phyloP scores from a whole-genome alignment of 2,329 filamentous ascomycete genomes.

The Aspergillus terreus region DNA sequence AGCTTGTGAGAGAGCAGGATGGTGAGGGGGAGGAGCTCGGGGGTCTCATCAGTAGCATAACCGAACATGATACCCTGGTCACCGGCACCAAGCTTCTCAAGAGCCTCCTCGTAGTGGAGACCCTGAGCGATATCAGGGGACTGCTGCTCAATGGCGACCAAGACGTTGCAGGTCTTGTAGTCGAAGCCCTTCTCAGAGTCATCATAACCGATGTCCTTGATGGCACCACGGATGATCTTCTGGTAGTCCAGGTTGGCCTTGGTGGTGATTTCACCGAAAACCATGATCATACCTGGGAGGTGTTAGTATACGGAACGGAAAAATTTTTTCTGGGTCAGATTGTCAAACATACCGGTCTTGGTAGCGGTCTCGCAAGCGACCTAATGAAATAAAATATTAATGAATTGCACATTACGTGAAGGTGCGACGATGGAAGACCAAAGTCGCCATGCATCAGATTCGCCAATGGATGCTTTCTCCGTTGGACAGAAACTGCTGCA shows the following conservation, averaged over 20 bases:
- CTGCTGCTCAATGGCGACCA: constrained; percentile 98
- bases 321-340: background rate
- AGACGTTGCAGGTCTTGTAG: constrained; percentile 99
- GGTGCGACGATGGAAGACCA: background rate
- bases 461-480: background rate
- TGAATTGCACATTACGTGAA: background rate
- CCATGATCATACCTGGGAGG: constrained; percentile 76
- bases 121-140: constrained; percentile 98
- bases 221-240: constrained; percentile 86
- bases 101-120: constrained; percentile 94
- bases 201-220: constrained; percentile 99
- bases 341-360: constrained; percentile 73
- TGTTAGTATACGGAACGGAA: constrained; percentile 8
- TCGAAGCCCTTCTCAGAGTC: constrained; percentile 97
- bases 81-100: constrained; percentile 97
- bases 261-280: constrained; percentile 98
- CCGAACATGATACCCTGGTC: constrained; percentile 99
- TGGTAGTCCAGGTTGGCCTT: constrained; percentile 96
- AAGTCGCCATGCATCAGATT: background rate
- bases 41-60: constrained; percentile 98
- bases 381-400: constrained; percentile 23
- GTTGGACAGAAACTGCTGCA: constrained; percentile 4
- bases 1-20: constrained; percentile 94
- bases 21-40: constrained; percentile 92
- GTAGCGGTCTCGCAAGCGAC: constrained; percentile 98